Evolutionary conservation across 192 early-diverging fungal genomes (phyloP).

Genomic region (Entomortierella chlamydospora): DNA sequence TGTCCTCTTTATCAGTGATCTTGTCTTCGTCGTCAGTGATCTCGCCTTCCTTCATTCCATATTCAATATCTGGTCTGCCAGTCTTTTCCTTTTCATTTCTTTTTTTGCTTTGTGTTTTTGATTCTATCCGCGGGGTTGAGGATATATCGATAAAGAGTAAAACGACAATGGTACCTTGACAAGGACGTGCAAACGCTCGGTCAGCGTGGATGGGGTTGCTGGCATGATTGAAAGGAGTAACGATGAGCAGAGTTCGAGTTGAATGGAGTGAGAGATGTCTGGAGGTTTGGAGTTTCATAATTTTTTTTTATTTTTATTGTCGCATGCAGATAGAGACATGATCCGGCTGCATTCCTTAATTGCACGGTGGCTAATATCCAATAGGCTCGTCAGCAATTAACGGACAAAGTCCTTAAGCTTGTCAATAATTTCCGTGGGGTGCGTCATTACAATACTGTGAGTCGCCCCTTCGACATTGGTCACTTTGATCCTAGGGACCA

Average conservation of each 20-base stretch:
- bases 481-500: conserved; percentile 42
- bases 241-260: not conserved
- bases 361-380: too few species aligned
- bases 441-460: conserved; percentile 48
- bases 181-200: conserved; percentile 22
- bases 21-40: too few species aligned
- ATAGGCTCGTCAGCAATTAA: too few species aligned
- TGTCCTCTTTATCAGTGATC: too few species aligned
- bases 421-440: conserved; percentile 21
- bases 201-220: conserved; percentile 16
- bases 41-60: too few species aligned
- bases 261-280: too few species aligned
- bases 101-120: too few species aligned
- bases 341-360: not conserved
- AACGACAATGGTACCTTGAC: conserved; percentile 30
- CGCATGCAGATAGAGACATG: not conserved
- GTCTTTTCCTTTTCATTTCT: too few species aligned
- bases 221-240: conserved; percentile 18
- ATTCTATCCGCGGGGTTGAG: too few species aligned
- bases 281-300: not conserved
- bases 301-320: not conserved
- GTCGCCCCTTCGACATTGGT: conserved; percentile 42
- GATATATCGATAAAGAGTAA: too few species aligned
- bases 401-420: conserved; percentile 18
- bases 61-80: too few species aligned